Evolutionary conservation across 2,329 filamentous ascomycete genomes (phyloP).

Genomic region (Blumeriella jaapii): DNA sequence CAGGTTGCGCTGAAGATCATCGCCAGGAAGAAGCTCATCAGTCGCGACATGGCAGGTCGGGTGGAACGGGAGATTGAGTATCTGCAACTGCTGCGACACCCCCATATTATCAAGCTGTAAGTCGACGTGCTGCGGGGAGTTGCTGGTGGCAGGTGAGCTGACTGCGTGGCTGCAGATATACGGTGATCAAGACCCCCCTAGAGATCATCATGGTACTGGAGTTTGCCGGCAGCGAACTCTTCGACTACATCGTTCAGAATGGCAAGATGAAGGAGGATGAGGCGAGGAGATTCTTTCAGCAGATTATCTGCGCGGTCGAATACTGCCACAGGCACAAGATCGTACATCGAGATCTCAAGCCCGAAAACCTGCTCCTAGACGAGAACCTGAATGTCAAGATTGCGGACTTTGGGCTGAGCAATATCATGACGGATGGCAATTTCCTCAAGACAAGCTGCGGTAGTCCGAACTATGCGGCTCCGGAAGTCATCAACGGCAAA

Average conservation of each 20-base stretch:
- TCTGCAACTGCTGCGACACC: constrained; percentile 85
- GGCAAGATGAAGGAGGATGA: constrained; percentile 84
- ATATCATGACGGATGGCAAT: constrained; percentile 99
- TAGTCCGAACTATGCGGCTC: constrained; percentile 95
- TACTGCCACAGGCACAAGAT: constrained; percentile 99
- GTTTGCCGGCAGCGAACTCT: constrained; percentile 91
- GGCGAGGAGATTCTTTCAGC: constrained; percentile 96
- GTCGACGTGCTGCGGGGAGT: constrained; percentile 23
- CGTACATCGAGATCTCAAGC: constrained; percentile 93
- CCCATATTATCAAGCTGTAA: constrained; percentile 97
- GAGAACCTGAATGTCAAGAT: constrained; percentile 98
- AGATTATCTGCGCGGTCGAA: constrained; percentile 97
- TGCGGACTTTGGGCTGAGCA: constrained; percentile 95
- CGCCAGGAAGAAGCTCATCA: constrained; percentile 88
- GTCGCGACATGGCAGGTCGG: constrained; percentile 91
- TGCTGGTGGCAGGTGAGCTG: constrained; percentile 14
- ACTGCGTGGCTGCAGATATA: constrained; percentile 50
- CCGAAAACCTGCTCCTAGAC: constrained; percentile 91
- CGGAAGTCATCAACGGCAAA: constrained; percentile 96
- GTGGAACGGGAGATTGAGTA: constrained; percentile 99
- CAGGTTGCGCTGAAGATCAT: constrained; percentile 98
- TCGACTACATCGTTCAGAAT: constrained; percentile 95
- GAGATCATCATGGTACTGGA: constrained; percentile 99
- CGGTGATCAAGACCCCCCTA: constrained; percentile 84
- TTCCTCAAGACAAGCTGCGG: constrained; percentile 98